Evolutionary conservation across 1,284 basidiomycete genomes (phyloP).

Genomic region (Tilletia caries): DNA sequence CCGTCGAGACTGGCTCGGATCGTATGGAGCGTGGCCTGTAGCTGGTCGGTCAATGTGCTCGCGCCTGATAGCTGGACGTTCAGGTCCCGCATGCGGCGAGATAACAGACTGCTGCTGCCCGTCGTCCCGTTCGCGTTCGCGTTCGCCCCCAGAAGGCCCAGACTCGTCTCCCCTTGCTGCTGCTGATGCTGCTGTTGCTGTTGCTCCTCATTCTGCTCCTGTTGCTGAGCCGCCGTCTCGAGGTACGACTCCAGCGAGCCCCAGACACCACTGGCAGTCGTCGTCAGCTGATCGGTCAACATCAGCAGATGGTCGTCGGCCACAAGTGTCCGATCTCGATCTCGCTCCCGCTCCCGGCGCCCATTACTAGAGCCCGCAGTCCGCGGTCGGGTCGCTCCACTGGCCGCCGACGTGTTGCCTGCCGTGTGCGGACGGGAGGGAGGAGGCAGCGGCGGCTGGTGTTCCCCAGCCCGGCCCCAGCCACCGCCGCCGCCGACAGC

Average conservation of each 20-base stretch:
- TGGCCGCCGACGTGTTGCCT: constrained; percentile 17
- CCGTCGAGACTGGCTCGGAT: constrained; percentile 19
- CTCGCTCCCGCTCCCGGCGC: constrained; percentile 20
- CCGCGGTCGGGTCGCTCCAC: constrained; percentile 19
- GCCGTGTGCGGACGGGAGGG: constrained; percentile 16
- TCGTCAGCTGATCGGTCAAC: constrained; percentile 41
- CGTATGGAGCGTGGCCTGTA: constrained; percentile 22
- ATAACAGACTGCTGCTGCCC: neutral
- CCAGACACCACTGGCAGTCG: constrained; percentile 38
- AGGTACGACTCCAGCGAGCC: constrained; percentile 37
- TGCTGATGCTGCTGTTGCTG: neutral
- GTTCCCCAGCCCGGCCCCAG: no score
- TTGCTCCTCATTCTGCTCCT: neutral
- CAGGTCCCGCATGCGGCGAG: constrained; percentile 7
- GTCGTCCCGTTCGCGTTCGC: neutral
- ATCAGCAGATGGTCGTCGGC: constrained; percentile 36
- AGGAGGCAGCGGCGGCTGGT: constrained; percentile 16
- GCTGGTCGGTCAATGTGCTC: constrained; percentile 18
- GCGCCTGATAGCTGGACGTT: constrained; percentile 12
- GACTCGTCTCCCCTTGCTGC: constrained; percentile 14
- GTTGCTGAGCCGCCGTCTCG: constrained; percentile 10
- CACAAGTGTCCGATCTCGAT: constrained; percentile 22
- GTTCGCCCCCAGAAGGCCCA: neutral
- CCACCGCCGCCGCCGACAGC: constrained; percentile 4
- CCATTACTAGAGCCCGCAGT: constrained; percentile 20